Conservation (phyloP, 1,284 basidiomycete genomes). For the Cryptococcus sp. region DNA sequence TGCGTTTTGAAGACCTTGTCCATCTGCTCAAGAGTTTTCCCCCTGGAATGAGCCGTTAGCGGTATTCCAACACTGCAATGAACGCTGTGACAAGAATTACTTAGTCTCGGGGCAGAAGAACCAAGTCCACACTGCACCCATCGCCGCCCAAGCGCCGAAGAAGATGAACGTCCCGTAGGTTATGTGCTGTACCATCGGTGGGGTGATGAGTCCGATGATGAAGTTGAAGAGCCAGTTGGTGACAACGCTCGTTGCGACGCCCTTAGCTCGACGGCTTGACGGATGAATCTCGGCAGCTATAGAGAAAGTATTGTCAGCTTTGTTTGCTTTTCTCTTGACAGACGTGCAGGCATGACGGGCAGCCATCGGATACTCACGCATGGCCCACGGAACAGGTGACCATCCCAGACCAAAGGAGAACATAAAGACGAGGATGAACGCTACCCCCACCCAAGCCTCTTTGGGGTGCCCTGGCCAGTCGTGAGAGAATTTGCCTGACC, state of each 20-base stretch:
- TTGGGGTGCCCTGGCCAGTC: constrained; percentile 21
- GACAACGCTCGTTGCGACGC: constrained; percentile 34
- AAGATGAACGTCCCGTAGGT: constrained; percentile 31
- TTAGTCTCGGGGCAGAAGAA: constrained; percentile 32
- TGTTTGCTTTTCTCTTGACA: too few species aligned
- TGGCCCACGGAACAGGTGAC: constrained; percentile 31
- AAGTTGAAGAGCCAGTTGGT: constrained; percentile 40
- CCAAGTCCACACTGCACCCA: constrained; percentile 17
- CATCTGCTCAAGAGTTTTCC: constrained; percentile 26
- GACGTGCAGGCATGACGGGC: too few species aligned
- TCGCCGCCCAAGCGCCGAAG: constrained; percentile 21
- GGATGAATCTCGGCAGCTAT: constrained; percentile 30
- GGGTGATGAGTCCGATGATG: constrained; percentile 30
- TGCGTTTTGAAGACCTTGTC: constrained; percentile 23
- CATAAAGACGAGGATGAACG: constrained; percentile 27
- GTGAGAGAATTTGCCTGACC: constrained; percentile 17
- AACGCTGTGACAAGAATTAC: too few species aligned
- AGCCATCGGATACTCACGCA: constrained; percentile 15
- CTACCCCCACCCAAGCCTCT: constrained; percentile 29
- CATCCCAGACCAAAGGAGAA: constrained; percentile 20
- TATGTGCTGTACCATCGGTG: constrained; percentile 22
- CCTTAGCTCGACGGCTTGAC: constrained; percentile 33
- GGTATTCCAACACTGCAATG: too few species aligned
- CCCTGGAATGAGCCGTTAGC: background rate
- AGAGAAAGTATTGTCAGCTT: too few species aligned